Conservation (phyloP, 208 protist species). For the Phytomonas sp. region DNA sequence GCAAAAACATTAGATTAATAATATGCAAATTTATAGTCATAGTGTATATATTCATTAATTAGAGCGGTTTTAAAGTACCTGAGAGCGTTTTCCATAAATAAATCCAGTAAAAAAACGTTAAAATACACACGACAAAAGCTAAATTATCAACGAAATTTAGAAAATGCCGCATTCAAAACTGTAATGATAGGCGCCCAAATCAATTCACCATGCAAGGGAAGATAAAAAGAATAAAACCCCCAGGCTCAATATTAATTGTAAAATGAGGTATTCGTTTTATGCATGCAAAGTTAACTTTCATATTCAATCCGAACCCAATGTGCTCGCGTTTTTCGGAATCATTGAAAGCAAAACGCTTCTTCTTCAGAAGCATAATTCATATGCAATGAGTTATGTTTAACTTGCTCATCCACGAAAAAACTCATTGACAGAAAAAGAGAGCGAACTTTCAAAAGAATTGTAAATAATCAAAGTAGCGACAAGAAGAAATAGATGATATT, state of each 20-base stretch:
- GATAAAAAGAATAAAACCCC: not conserved
- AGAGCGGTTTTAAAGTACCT: not conserved
- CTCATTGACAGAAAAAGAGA: constrained; percentile 1
- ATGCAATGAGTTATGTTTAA: no score
- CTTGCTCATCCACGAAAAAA: no score
- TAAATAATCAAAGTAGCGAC: constrained; percentile 10
- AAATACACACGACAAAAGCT: not conserved
- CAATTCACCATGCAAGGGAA: not conserved
- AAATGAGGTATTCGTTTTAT: no score
- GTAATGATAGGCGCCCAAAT: not conserved
- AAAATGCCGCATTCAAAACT: not conserved
- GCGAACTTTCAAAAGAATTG: not conserved
- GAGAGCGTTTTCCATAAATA: not conserved
- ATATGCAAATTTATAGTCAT: not conserved
- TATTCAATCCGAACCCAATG: no score
- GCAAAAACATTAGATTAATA: not conserved
- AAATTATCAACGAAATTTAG: not conserved
- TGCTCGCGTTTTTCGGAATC: no score
- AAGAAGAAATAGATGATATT: constrained; percentile 6
- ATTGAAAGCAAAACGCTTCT: no score
- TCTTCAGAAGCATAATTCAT: no score
- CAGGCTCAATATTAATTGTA: no score
- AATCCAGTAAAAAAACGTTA: no score
- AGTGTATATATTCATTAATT: not conserved
- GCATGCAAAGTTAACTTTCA: no score